Evolutionary conservation across 1,139 yeast species (phyloP).

Genomic region (Taphrina confusa): DNA sequence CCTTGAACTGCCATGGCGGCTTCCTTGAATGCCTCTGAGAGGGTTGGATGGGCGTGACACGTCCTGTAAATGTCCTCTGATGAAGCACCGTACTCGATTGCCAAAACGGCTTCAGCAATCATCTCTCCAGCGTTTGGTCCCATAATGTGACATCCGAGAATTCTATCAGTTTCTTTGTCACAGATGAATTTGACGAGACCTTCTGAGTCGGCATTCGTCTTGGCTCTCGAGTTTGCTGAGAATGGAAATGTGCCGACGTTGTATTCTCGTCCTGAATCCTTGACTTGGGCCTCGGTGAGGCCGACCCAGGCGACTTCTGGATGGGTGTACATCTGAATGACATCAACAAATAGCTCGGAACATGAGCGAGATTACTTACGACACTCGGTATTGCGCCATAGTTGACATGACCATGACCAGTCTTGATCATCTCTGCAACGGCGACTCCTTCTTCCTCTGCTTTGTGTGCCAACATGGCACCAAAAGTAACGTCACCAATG

Average conservation of each 20-base stretch:
- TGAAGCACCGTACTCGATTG: slow-evolving; percentile 97
- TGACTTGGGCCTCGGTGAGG: slow-evolving; percentile 90
- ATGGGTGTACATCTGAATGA: slow-evolving; percentile 76
- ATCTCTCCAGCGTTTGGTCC: slow-evolving; percentile 99
- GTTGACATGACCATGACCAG: slow-evolving; percentile 97
- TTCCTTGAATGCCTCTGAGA: slow-evolving; percentile 97
- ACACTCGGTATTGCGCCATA: slow-evolving; percentile 97
- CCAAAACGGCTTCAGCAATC: slow-evolving; percentile 98
- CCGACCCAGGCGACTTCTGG: slow-evolving; percentile 99
- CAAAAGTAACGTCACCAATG: slow-evolving; percentile 97
- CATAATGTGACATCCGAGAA: slow-evolving; percentile 93
- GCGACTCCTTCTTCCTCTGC: slow-evolving; percentile 99
- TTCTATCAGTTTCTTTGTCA: slow-evolving; percentile 95
- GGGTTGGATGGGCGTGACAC: slow-evolving; percentile 98
- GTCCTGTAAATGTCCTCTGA: slow-evolving; percentile 97
- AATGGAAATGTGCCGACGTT: slow-evolving; percentile 98
- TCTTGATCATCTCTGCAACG: slow-evolving; percentile 90
- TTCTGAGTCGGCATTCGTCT: slow-evolving; percentile 94
- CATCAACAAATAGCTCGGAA: neutral
- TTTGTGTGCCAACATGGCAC: slow-evolving; percentile 99
- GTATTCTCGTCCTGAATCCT: slow-evolving; percentile 88
- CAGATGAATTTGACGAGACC: slow-evolving; percentile 95
- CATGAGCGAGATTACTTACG: slow-evolving; percentile 40
- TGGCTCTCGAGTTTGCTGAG: slow-evolving; percentile 98
- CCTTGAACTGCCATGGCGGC: slow-evolving; percentile 92